Percentiles rank a stretch among this genome's conserved stretches.
Evolutionary conservation across 192 early-diverging fungal genomes (phyloP).

Genomic region (Coemansia sp.): DNA sequence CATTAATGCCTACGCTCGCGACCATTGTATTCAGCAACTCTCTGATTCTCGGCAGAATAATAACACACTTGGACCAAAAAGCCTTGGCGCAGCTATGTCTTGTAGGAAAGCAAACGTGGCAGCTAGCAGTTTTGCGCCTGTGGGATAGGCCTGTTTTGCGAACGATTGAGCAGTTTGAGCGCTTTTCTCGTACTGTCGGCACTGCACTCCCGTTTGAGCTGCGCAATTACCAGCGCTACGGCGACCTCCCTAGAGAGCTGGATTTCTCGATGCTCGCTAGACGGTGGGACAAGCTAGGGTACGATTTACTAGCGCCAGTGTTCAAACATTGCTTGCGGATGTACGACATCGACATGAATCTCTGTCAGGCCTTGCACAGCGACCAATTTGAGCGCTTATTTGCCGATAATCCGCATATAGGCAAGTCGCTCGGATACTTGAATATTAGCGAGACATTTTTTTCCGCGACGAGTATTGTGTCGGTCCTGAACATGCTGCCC

Average conservation of each 20-base stretch:
- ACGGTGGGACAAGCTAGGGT: conserved; percentile 25
- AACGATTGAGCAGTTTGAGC: conserved; percentile 10
- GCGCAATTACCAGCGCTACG: conserved; percentile 6
- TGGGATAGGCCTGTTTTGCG: not conserved
- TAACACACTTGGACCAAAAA: not conserved
- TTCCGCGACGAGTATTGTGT: not conserved
- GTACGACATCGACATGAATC: conserved; percentile 9
- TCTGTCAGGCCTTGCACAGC: conserved; percentile 16
- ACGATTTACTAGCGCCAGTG: conserved; percentile 3
- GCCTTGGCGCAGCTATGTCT: conserved; percentile 4
- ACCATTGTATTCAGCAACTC: not conserved
- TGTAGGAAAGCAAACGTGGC: conserved; percentile 11
- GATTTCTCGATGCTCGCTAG: conserved; percentile 26
- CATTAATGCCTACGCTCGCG: not conserved
- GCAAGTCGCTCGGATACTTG: conserved; percentile 1
- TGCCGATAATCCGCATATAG: not conserved
- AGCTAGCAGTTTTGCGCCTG: conserved; percentile 9
- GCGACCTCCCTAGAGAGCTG: conserved; percentile 11
- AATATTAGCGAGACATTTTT: conserved; percentile 18
- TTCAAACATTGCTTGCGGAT: conserved; percentile 7
- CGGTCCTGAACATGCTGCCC: conserved; percentile 1
- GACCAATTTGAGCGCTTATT: conserved; percentile 9
- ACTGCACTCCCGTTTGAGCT: conserved; percentile 1
- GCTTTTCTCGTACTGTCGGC: not conserved
- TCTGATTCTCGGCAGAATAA: not conserved